Evolutionary conservation across 805 yeast species (phyloP), one percentile per base, ranked within the genome.

Genomic region (Starmera pachycereana): DNA sequence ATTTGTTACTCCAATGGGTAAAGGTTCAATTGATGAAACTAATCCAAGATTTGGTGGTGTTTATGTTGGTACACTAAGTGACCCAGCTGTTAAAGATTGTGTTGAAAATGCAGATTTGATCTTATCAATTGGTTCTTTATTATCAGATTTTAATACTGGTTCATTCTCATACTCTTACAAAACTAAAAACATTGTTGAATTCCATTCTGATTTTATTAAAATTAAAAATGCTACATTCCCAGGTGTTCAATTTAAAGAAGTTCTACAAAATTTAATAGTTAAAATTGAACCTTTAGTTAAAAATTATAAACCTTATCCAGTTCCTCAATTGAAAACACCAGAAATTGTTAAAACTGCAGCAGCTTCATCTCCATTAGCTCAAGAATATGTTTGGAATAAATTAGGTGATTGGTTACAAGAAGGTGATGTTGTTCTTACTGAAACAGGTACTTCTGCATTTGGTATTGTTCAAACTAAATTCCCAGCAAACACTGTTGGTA

Each of bases 71-170:
- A 70, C 82, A n/a, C 66, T 86, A 52, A 80, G 94, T 14, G 64
- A 66, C 42, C 86, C 86, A 44, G 82, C 71, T 46, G 86, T 82
- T 40, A 77, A 78, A 58, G 76, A 73, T 46, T 73, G 78, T 32
- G 88, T 82, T 42, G 90, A 83, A 61, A 58, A 72, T 34, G 71
- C 89, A 34, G 95, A 85, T 63, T 70, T 84, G 61, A 71, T 85
- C 42, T 61, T 85, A 44, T 79, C 90, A 29, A 72, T 84, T 51
- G 95, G 95, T 62, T 89, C 88, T 38, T 66, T 85, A 58, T 67
- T 85, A 56, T 83, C 92, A 38, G 95, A 85, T 63, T 86, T 81
- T 76, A 85, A 85, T 72, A 85, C 95, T 37, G 95, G 95, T 58
- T 81, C 94, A 16, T 81, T 81, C 69, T 76, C 87, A 31, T 81